Percentiles rank a stretch among this genome's conserved stretches.
Evolutionary conservation across 805 yeast species (phyloP).

Genomic region (Metschnikowia baotianmanensis): DNA sequence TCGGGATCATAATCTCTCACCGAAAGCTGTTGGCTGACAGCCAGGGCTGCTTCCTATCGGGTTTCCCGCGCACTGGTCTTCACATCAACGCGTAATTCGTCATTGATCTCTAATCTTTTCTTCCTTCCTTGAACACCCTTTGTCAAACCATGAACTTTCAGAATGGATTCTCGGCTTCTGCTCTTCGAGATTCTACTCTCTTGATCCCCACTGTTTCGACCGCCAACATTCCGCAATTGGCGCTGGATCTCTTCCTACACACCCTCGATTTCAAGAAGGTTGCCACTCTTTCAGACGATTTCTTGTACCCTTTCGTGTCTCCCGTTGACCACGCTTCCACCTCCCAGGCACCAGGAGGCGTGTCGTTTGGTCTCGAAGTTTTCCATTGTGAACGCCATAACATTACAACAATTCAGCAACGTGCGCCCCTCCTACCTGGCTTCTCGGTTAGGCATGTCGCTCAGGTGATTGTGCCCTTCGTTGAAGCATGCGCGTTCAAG

Average conservation of each 20-base stretch:
- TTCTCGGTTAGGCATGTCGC: slow-evolving; percentile 48
- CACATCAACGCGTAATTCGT: too few relatives aligned
- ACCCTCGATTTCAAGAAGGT: slow-evolving; percentile 52
- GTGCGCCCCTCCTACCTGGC: slow-evolving; percentile 81
- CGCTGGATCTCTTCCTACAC: slow-evolving; percentile 70
- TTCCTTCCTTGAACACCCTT: neutral
- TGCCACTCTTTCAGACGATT: slow-evolving; percentile 55
- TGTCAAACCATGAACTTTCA: slow-evolving; percentile 8
- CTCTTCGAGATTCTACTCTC: slow-evolving; percentile 37
- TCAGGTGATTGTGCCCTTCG: slow-evolving; percentile 50
- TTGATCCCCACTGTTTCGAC: slow-evolving; percentile 78
- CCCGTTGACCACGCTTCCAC: slow-evolving; percentile 54
- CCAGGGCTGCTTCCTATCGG: too few relatives aligned
- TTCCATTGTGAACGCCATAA: slow-evolving; percentile 42
- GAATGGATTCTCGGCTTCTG: slow-evolving; percentile 4
- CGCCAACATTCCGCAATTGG: slow-evolving; percentile 87
- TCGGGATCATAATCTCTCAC: too few relatives aligned
- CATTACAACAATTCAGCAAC: slow-evolving; percentile 67
- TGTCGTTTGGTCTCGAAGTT: slow-evolving; percentile 66
- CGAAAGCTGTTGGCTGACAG: too few relatives aligned
- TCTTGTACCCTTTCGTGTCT: slow-evolving; percentile 78
- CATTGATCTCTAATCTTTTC: too few relatives aligned
- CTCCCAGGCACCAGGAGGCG: slow-evolving; percentile 27
- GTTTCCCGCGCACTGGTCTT: too few relatives aligned
- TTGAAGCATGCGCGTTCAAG: slow-evolving; percentile 38